A percentile compares a stretch with the other conserved stretches of the same genome.
These are phyloP conservation scores for Penicillium sp. DNA, from an alignment of 2,329 filamentous ascomycete species.

Conservation along the genomic window DNA sequence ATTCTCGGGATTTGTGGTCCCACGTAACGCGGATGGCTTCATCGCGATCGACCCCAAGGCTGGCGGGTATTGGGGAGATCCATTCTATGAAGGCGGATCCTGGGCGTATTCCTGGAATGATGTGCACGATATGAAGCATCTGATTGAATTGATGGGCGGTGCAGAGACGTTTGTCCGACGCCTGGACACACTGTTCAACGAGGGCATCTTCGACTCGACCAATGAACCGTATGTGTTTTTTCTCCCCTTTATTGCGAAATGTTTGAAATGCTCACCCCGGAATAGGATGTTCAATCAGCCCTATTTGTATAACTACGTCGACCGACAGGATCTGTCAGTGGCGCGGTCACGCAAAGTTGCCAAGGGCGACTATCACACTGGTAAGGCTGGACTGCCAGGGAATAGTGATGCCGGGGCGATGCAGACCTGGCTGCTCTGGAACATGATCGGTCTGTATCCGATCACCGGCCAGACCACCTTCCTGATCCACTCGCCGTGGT, in stretches of 20 bases:
- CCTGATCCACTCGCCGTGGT: conserved; percentile 68
- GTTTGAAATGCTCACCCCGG: conserved; percentile 3
- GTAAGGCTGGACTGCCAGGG: conserved; percentile 64
- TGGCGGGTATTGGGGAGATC: conserved; percentile 67
- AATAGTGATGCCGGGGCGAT: conserved; percentile 75
- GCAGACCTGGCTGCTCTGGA: conserved; percentile 72
- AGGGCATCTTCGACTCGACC: conserved; percentile 65
- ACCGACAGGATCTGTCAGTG: conserved; percentile 66
- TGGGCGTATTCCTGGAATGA: conserved; percentile 72
- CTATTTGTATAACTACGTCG: conserved; percentile 71
- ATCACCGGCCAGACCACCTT: conserved; percentile 71
- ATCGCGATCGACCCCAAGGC: conserved; percentile 59
- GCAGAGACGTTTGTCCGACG: conserved; percentile 40
- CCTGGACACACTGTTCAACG: conserved; percentile 63
- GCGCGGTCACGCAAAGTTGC: conserved; percentile 62
- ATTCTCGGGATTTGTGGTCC: conserved; percentile 70
- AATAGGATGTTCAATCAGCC: conserved; percentile 63
- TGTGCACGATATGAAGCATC: conserved; percentile 65
- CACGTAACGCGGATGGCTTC: conserved; percentile 55
- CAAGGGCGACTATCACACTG: conserved; percentile 62
- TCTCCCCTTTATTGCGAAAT: no score
- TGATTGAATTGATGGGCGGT: conserved; percentile 63
- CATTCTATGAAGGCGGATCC: conserved; percentile 64
- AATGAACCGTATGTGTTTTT: conserved; percentile 62
- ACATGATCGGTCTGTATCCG: conserved; percentile 70